Evolutionary conservation across 1,284 basidiomycete genomes (phyloP).

Genomic region (Lignosus rhinocerotis): DNA sequence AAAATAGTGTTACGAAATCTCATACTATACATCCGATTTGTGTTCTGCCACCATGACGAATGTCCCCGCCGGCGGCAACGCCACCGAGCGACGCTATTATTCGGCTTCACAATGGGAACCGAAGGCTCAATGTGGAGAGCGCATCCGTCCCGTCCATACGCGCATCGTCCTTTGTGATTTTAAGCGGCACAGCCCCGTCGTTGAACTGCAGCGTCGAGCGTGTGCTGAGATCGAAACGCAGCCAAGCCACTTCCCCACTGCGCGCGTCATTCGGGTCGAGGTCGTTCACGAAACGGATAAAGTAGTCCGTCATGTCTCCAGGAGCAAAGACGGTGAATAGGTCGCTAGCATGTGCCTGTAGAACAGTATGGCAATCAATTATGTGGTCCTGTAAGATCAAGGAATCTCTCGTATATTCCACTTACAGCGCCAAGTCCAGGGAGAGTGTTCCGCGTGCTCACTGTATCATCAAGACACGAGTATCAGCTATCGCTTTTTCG

Average conservation of each 20-base stretch:
- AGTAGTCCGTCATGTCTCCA: conserved; percentile 21
- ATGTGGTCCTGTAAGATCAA: not conserved
- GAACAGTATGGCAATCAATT: not conserved
- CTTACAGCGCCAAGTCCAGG: not conserved
- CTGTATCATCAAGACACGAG: not conserved
- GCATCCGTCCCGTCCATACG: conserved; percentile 36
- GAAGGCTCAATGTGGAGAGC: conserved; percentile 35
- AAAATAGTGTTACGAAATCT: too few species aligned
- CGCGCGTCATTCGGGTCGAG: conserved; percentile 28
- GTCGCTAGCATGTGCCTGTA: conserved; percentile 20
- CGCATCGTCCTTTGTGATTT: too few species aligned
- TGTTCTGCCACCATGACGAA: too few species aligned
- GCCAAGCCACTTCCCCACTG: conserved; percentile 13
- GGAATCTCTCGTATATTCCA: not conserved
- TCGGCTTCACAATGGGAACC: not conserved
- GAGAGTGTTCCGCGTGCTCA: not conserved
- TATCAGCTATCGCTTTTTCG: not conserved
- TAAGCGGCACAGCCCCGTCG: too few species aligned
- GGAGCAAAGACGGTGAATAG: conserved; percentile 16
- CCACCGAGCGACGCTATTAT: too few species aligned
- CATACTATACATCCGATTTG: too few species aligned
- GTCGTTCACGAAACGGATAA: conserved; percentile 26
- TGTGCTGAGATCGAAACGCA: conserved; percentile 7
- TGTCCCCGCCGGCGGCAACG: too few species aligned
- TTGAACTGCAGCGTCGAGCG: conserved; percentile 25